Evolutionary conservation across 805 yeast species (phyloP).

Genomic region (Metschnikowia arizonensis): DNA sequence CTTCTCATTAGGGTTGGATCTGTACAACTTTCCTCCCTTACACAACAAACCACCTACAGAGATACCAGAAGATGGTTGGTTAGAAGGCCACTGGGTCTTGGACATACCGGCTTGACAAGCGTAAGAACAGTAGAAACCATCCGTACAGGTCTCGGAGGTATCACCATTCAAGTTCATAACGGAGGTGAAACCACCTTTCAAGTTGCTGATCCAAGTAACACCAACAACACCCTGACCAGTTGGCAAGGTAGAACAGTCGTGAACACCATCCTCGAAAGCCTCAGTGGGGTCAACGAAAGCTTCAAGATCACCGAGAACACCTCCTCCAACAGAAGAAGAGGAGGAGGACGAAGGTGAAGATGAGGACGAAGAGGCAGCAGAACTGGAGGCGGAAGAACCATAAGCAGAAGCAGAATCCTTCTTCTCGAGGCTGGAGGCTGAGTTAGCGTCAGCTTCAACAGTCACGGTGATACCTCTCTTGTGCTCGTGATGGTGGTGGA

Average conservation of each 20-base stretch:
- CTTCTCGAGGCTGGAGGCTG: constrained; percentile 2
- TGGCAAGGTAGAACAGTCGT: constrained; percentile 21
- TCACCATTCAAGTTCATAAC: constrained; percentile 48
- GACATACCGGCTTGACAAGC: constrained; percentile 80
- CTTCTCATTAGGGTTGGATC: constrained; percentile 47
- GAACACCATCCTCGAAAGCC: constrained; percentile 19
- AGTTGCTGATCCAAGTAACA: constrained; percentile 23
- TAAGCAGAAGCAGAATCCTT: constrained; percentile 7
- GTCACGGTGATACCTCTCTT: constrained; percentile 39
- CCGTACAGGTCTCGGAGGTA: constrained; percentile 46
- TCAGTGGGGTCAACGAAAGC: constrained; percentile 18
- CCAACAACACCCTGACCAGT: constrained; percentile 22
- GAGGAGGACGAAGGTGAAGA: constrained; percentile 2
- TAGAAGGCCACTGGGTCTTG: constrained; percentile 73
- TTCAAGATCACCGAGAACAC: constrained; percentile 16
- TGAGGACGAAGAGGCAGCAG: neutral
- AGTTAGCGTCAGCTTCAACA: constrained; percentile 28
- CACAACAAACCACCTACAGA: constrained; percentile 71
- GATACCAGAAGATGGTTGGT: constrained; percentile 64
- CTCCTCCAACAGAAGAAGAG: constrained; percentile 4
- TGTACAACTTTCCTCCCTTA: constrained; percentile 58
- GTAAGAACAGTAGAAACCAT: constrained; percentile 70
- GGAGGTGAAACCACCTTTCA: constrained; percentile 42
- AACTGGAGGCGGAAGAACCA: constrained; percentile 3
- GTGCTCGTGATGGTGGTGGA: constrained; percentile 35